A percentile compares a stretch with the other conserved stretches of the same genome.
Evolutionary conservation across 169 alveolate species (phyloP).

Genomic region (Plasmodium blacklocki): DNA sequence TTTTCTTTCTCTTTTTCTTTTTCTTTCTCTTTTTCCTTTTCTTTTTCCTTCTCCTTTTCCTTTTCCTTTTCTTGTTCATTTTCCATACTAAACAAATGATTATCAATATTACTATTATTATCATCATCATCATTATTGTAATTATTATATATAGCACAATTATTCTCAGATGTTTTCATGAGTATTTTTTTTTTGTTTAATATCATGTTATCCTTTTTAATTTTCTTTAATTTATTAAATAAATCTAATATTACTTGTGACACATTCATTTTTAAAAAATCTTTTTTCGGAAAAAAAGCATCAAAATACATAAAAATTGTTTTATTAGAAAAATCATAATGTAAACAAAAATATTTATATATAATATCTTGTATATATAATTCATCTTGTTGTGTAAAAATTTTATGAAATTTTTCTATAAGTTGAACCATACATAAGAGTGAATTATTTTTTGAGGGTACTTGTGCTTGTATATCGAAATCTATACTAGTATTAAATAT

Average conservation of each 20-base stretch:
- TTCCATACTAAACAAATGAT: conserved; percentile 68
- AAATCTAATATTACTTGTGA: conserved; percentile 58
- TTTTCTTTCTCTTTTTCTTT: conserved; percentile 70
- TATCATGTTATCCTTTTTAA: conserved; percentile 50
- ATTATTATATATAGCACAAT: not conserved
- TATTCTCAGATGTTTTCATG: conserved; percentile 12
- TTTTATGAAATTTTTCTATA: conserved; percentile 64
- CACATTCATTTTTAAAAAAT: conserved; percentile 35
- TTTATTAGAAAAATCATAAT: conserved; percentile 73
- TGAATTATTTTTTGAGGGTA: conserved; percentile 72
- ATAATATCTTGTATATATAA: conserved; percentile 44
- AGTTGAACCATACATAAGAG: conserved; percentile 64
- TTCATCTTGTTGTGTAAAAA: conserved; percentile 60
- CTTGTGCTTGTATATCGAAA: conserved; percentile 73
- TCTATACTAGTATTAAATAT: conserved; percentile 75
- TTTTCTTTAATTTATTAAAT: conserved; percentile 66
- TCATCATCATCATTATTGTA: conserved; percentile 9
- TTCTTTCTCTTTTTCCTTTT: conserved; percentile 74
- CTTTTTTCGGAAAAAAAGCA: conserved; percentile 66
- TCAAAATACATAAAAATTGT: conserved; percentile 75
- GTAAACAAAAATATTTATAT: conserved; percentile 59
- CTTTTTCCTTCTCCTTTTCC: conserved; percentile 71
- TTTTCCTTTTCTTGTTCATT: conserved; percentile 76
- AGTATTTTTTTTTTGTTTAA: not conserved
- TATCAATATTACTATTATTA: conserved; percentile 42